Conservation (phyloP, 2,329 filamentous ascomycete genomes). For the Phaeophleospora eucalypticola region DNA sequence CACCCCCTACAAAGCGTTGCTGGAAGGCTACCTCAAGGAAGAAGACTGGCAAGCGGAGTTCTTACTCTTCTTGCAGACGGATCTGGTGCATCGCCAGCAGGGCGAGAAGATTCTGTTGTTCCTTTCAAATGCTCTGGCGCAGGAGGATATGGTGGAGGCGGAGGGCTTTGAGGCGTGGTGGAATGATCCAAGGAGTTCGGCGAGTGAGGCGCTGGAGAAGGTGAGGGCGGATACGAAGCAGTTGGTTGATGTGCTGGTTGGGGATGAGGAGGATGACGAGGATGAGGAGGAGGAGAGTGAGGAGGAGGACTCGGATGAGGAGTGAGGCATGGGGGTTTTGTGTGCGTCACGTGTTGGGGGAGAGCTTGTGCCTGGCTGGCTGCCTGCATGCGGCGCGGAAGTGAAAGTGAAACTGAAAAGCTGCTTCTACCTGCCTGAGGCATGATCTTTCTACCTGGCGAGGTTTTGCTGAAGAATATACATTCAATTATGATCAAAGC, state of each 20-base stretch:
- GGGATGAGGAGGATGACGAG: slow-evolving; percentile 66
- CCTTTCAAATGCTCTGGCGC: slow-evolving; percentile 78
- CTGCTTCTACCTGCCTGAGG: no score
- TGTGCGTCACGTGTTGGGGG: background rate
- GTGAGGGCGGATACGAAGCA: slow-evolving; percentile 71
- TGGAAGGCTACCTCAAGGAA: slow-evolving; percentile 47
- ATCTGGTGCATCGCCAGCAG: slow-evolving; percentile 63
- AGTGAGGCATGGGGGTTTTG: background rate
- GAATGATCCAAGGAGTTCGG: slow-evolving; percentile 66
- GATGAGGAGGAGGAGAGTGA: slow-evolving; percentile 51
- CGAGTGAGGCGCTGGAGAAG: slow-evolving; percentile 63
- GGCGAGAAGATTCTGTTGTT: slow-evolving; percentile 68
- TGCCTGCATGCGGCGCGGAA: background rate
- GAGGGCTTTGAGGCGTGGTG: slow-evolving; percentile 89
- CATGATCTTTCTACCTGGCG: no score
- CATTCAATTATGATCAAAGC: no score
- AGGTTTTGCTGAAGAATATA: no score
- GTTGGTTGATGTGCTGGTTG: slow-evolving; percentile 75
- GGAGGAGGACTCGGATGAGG: slow-evolving; percentile 19
- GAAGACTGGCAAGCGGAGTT: slow-evolving; percentile 80
- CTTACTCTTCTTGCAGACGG: slow-evolving; percentile 73
- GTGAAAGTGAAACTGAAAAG: background rate
- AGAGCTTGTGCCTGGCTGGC: background rate
- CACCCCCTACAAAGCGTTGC: slow-evolving; percentile 54
- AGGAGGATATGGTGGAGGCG: slow-evolving; percentile 79